Base-by-base conservation (phyloP, 805 yeast genomes). In the Citeromyces matritensis region DNA sequence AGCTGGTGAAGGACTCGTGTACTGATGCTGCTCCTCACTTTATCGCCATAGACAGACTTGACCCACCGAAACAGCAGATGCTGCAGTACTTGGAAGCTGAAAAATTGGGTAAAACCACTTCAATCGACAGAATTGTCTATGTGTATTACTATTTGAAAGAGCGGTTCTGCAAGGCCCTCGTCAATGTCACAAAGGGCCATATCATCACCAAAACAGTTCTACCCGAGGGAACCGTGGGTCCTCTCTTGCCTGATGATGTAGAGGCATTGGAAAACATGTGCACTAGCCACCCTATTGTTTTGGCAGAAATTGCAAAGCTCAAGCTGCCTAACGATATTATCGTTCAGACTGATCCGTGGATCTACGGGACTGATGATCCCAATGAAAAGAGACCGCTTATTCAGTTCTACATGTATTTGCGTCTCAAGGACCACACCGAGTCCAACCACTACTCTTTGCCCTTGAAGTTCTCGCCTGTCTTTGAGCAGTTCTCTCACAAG, bases 21-120 rank as follows among this genome's bases (percentile, higher is more conserved):
- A 62, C 70, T 12, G 68, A 68, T 23, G 45, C 55, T 11, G 69
- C 63, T 30, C 69, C 75, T 33, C 80, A 73, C 49, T 77, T 77
- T 49, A 62, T 68, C 32, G 80, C 71, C 49, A 55, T 74, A 37
- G 86, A 78, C 48, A 65, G 73, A 49, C 42, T 68, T 30, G 93
- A 81, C 47, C 94, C 94, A 23, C 86, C 93, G 37, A 81, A 81
- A 64, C 58, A 65, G 42, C 73, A 65, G 38, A 74, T 81, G 77
- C 45, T 71, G 39, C 68, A 63, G 43, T 80, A 63, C 53, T 58
- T 81, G 39, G 76, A 73, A 37, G 75, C 80, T 34, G 84, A 78
- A 57, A 70, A 65, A 42, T 55, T 60, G 28, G 75, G 73, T 23
- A 52, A 50, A 13, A 42, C 54, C 14, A 82, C 82, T 23, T 47